These are phyloP conservation scores for Macrophomina pseudophaseolina DNA, from an alignment of 2,329 filamentous ascomycete genomes.

Conservation along the genomic window DNA sequence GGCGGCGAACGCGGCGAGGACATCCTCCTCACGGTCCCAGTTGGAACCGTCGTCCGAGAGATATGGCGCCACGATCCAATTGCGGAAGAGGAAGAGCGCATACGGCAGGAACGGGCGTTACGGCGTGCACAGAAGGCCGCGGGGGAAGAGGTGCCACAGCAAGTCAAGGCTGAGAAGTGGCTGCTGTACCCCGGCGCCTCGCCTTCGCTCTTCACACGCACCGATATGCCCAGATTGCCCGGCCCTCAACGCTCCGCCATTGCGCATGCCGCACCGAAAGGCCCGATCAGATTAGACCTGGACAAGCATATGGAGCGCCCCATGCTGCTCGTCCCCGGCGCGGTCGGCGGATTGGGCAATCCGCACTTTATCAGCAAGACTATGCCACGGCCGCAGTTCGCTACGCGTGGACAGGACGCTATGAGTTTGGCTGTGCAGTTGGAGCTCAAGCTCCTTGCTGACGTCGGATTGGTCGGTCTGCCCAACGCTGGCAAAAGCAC, in stretches of 20 bases:
- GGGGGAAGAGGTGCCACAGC: constrained; percentile 43
- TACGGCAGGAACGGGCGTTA: constrained; percentile 31
- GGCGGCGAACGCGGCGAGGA: constrained; percentile 85
- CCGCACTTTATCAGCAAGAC: constrained; percentile 85
- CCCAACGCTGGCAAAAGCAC: constrained; percentile 98
- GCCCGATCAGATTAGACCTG: constrained; percentile 67
- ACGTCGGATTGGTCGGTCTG: constrained; percentile 91
- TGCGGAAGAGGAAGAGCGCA: constrained; percentile 61
- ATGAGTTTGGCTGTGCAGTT: constrained; percentile 81
- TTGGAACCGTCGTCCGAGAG: constrained; percentile 89
- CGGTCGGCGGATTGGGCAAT: constrained; percentile 88
- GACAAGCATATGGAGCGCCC: constrained; percentile 78
- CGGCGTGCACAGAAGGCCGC: constrained; percentile 36
- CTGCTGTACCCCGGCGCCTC: constrained; percentile 82
- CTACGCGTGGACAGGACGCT: constrained; percentile 82
- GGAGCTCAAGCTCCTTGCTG: constrained; percentile 92
- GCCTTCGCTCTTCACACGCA: constrained; percentile 69
- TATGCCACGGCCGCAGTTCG: constrained; percentile 80
- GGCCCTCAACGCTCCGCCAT: constrained; percentile 62
- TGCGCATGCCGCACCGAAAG: constrained; percentile 70
- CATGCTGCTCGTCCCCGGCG: constrained; percentile 84
- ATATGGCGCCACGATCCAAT: constrained; percentile 78
- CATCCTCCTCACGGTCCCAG: constrained; percentile 84
- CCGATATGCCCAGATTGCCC: constrained; percentile 63
- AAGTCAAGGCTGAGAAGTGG: constrained; percentile 71